These are phyloP conservation scores for Cucurbita maxima DNA, from an alignment of 306 rosid species.

Conservation along the genomic window DNA sequence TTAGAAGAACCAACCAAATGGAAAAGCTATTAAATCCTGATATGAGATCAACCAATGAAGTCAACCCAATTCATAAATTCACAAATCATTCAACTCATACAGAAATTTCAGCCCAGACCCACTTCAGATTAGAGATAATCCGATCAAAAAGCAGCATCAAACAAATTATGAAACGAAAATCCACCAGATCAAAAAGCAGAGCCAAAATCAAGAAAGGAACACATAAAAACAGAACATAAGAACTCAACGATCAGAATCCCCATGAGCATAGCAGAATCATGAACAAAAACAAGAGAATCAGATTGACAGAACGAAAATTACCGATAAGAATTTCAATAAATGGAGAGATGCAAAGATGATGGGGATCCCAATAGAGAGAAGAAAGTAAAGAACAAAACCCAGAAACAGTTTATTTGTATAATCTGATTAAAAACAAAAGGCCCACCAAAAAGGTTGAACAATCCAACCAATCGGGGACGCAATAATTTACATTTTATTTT, in stretches of 20 bases:
- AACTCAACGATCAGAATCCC: neutral
- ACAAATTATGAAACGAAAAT: neutral
- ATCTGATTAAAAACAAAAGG: constrained; percentile 12
- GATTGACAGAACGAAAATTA: neutral
- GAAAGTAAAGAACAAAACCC: constrained; percentile 3
- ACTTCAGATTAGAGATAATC: neutral
- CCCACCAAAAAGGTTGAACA: constrained; percentile 36
- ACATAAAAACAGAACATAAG: neutral
- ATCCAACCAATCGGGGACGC: constrained; percentile 45
- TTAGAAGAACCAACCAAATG: neutral
- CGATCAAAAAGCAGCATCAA: neutral
- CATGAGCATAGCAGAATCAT: neutral
- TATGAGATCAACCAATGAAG: neutral
- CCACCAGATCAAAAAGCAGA: neutral
- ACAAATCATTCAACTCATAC: no score
- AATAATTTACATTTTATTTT: constrained; percentile 11
- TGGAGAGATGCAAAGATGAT: no score
- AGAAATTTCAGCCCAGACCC: neutral
- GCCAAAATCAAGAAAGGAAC: no score
- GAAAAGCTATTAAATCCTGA: neutral
- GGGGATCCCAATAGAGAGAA: constrained; percentile 2
- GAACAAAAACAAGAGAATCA: neutral
- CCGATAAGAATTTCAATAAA: neutral
- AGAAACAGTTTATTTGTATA: constrained; percentile 3
- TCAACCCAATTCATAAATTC: neutral